Conservation (phyloP, 1,284 basidiomycete species). For the Peniophora sp. region DNA sequence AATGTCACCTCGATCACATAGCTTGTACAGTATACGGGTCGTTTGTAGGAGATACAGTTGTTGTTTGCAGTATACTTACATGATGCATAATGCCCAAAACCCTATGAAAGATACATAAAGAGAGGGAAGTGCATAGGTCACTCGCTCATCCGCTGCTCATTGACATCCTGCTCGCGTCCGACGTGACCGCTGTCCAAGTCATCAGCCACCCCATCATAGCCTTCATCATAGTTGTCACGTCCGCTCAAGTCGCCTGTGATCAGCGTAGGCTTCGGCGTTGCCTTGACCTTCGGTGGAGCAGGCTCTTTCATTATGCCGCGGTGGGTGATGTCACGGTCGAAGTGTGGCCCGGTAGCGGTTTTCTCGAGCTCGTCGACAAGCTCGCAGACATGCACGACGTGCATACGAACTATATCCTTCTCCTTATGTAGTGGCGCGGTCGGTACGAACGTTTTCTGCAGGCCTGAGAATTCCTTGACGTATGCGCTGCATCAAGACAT, state of each 20-base stretch:
- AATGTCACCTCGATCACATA: slow-evolving; percentile 4
- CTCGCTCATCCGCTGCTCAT: background rate
- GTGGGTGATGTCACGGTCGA: too few species aligned
- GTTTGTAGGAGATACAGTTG: background rate
- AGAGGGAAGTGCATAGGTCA: background rate
- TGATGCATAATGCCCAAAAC: background rate
- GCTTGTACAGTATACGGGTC: background rate
- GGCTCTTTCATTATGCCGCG: too few species aligned
- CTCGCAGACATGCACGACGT: background rate
- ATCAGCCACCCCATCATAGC: background rate
- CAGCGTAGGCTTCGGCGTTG: background rate
- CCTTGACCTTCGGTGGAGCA: background rate
- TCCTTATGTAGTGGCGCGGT: background rate
- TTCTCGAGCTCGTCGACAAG: background rate
- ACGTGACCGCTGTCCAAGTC: too few species aligned
- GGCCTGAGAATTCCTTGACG: background rate
- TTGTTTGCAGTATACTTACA: background rate
- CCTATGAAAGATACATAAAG: background rate
- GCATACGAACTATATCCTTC: background rate
- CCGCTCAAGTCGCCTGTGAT: background rate
- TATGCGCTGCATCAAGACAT: background rate
- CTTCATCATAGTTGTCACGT: background rate
- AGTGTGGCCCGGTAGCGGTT: too few species aligned
- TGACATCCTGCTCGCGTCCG: too few species aligned
- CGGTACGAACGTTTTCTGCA: background rate